Conservation (phyloP, 352 stramenopile genomes). For the Pythium monospermum region DNA sequence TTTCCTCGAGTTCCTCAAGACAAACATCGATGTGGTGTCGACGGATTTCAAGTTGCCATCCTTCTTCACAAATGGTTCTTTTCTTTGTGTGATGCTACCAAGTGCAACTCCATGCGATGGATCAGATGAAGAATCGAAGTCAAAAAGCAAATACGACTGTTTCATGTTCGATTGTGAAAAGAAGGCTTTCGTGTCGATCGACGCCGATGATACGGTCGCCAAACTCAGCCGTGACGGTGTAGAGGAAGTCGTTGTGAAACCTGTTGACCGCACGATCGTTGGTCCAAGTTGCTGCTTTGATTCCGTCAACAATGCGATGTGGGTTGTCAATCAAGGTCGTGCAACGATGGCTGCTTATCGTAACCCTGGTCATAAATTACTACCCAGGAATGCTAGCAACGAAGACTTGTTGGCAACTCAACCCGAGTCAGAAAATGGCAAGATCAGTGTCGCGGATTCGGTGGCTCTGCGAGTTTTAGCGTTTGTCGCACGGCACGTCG, state of each 20-base stretch:
- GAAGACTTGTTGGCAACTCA: too few relatives aligned
- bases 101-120: conserved; percentile 7
- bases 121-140: background rate
- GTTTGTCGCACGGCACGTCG: too few relatives aligned
- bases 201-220: background rate
- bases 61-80: conserved; percentile 38
- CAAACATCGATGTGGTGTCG: conserved; percentile 21
- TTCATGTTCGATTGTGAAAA: conserved; percentile 49
- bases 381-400: too few relatives aligned
- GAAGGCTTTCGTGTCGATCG: conserved; percentile 15
- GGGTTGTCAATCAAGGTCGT: conserved; percentile 19
- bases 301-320: conserved; percentile 23
- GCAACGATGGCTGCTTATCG: conserved; percentile 20
- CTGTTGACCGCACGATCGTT: conserved; percentile 22
- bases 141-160: conserved; percentile 26
- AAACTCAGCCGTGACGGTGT: background rate
- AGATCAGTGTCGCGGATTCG: too few relatives aligned
- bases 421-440: too few relatives aligned
- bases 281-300: conserved; percentile 42
- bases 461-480: too few relatives aligned
- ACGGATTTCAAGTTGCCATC: conserved; percentile 20
- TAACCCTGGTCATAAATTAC: conserved; percentile 14
- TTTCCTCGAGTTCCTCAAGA: conserved; percentile 32
- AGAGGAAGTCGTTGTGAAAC: too few relatives aligned
- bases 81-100: conserved; percentile 28